Evolutionary conservation across 139 green algal species (phyloP).

Genomic region (Chlorella sp.): DNA sequence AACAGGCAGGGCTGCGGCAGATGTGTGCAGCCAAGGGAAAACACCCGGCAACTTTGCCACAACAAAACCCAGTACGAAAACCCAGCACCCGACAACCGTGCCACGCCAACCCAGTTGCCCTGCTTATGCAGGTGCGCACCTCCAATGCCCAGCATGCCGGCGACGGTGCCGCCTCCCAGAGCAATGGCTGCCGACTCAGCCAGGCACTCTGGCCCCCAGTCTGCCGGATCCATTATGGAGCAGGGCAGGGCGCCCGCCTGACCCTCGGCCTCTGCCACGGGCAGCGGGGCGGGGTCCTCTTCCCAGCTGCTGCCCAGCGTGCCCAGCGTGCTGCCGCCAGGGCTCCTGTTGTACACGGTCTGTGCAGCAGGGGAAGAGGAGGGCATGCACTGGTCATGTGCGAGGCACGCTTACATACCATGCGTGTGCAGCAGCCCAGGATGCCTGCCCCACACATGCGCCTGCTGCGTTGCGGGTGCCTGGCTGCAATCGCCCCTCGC

Average conservation of each 20-base stretch:
- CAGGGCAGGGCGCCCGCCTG: neutral
- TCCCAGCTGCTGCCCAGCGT: neutral
- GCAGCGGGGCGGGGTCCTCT: neutral
- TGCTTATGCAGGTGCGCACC: neutral
- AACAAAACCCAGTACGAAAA: too few species aligned
- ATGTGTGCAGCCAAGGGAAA: neutral
- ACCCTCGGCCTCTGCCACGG: neutral
- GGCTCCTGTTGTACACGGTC: too few species aligned
- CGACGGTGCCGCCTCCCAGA: constrained; percentile 7
- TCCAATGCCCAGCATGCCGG: constrained; percentile 32
- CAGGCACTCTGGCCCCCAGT: neutral
- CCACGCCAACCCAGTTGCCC: neutral
- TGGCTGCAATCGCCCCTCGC: too few species aligned
- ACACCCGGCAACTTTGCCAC: too few species aligned
- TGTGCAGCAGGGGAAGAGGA: too few species aligned
- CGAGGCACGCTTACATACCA: too few species aligned
- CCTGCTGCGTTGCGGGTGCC: too few species aligned
- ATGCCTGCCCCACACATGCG: too few species aligned
- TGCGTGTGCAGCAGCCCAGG: too few species aligned
- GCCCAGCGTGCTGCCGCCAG: too few species aligned
- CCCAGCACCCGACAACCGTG: neutral
- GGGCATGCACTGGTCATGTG: too few species aligned
- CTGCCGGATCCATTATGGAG: neutral
- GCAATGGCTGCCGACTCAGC: neutral
- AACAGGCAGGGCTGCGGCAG: too few species aligned